Percentiles rank a stretch among this genome's conserved stretches.
phyloP scores from a whole-genome alignment of 1,139 yeast species.

The Diutina rugosa region DNA sequence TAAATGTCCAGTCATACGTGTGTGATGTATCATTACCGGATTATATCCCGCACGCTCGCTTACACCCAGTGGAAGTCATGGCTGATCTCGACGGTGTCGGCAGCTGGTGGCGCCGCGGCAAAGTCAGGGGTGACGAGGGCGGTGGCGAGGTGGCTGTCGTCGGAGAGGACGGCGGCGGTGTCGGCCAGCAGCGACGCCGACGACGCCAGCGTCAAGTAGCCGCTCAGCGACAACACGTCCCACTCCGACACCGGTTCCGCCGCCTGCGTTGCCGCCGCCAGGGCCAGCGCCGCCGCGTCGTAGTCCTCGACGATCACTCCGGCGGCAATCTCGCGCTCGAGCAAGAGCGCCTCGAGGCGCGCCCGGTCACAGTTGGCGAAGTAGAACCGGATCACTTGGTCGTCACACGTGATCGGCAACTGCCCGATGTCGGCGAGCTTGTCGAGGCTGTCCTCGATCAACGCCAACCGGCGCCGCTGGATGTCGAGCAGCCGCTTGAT shows the following conservation, averaged over 20 bases:
- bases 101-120: not conserved
- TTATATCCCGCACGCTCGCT: not conserved
- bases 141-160: not conserved
- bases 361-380: constrained; percentile 44
- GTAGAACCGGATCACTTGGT: constrained; percentile 32
- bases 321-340: constrained; percentile 35
- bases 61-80: not conserved
- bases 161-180: not conserved
- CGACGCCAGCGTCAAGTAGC: not conserved
- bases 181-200: not conserved
- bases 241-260: not conserved
- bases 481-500: constrained; percentile 22
- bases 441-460: not conserved
- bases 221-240: constrained; percentile 2
- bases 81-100: not conserved
- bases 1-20: not conserved
- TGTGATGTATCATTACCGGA: not conserved
- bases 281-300: not conserved
- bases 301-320: constrained; percentile 32
- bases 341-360: constrained; percentile 35
- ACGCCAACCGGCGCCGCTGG: constrained; percentile 21
- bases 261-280: not conserved
- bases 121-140: not conserved
- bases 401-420: constrained; percentile 25
- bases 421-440: constrained; percentile 34